Conservation (phyloP, 2,329 filamentous ascomycete genomes). For the Colletotrichum lupini region DNA sequence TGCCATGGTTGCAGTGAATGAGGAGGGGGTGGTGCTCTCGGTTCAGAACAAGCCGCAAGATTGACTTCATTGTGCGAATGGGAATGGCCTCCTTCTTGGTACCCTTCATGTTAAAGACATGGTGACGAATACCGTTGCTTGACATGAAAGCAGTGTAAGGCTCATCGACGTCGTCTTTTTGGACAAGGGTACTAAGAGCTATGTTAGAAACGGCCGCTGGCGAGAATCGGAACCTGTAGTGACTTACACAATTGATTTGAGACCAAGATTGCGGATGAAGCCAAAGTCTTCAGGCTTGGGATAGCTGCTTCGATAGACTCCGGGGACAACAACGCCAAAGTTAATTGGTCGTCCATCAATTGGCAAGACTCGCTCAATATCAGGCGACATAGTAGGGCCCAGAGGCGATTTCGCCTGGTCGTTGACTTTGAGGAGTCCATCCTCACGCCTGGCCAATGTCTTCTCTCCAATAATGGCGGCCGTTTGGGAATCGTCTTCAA, state of each 20-base stretch:
- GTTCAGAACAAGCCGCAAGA: conserved; percentile 78
- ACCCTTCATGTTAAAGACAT: conserved; percentile 82
- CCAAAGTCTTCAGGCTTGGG: conserved; percentile 76
- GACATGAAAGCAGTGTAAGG: conserved; percentile 72
- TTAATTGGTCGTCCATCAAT: conserved; percentile 67
- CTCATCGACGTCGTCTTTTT: conserved; percentile 66
- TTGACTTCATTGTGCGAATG: conserved; percentile 73
- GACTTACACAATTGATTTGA: conserved; percentile 84
- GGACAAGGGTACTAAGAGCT: conserved; percentile 68
- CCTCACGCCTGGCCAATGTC: background rate
- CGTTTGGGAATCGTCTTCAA: conserved; percentile 20
- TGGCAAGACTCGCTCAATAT: conserved; percentile 28
- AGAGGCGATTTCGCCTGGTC: conserved; percentile 9
- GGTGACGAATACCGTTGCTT: conserved; percentile 75
- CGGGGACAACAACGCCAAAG: conserved; percentile 79
- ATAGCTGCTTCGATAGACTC: conserved; percentile 86
- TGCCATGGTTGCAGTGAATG: conserved; percentile 94
- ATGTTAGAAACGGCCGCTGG: conserved; percentile 30
- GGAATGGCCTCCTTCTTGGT: conserved; percentile 86
- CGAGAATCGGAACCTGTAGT: background rate
- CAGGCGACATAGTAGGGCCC: conserved; percentile 5
- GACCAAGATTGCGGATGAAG: conserved; percentile 73
- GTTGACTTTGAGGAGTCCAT: conserved; percentile 10
- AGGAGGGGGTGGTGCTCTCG: conserved; percentile 81
- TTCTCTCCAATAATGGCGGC: background rate